These are phyloP conservation scores for Colletotrichum sp. DNA, from an alignment of 2,329 filamentous ascomycete genomes.

Conservation along the genomic window DNA sequence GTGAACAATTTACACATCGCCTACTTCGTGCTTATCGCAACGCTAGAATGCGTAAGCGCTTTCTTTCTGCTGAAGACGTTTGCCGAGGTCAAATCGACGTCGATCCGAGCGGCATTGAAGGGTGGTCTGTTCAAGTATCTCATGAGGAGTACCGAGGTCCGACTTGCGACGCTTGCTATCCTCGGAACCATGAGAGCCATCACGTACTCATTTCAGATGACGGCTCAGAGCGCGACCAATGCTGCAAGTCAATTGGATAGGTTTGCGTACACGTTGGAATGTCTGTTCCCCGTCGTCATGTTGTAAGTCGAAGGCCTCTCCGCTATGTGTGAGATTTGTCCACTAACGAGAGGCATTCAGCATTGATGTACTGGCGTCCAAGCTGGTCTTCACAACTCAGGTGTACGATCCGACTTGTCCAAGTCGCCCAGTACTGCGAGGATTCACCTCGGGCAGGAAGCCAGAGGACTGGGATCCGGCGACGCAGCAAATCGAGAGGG, in stretches of 20 bases:
- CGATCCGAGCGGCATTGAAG: slow-evolving; percentile 31
- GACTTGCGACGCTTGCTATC: slow-evolving; percentile 40
- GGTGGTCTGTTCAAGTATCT: slow-evolving; percentile 41
- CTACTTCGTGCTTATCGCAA: slow-evolving; percentile 46
- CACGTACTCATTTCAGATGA: slow-evolving; percentile 44
- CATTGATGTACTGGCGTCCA: slow-evolving; percentile 39
- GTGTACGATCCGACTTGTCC: background rate
- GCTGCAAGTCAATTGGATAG: slow-evolving; percentile 42
- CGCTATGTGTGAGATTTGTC: fast-evolving
- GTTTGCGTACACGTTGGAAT: slow-evolving; percentile 46
- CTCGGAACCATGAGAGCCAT: slow-evolving; percentile 43
- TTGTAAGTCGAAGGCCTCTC: slow-evolving; percentile 30
- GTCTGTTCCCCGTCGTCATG: slow-evolving; percentile 45
- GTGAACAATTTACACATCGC: slow-evolving; percentile 45
- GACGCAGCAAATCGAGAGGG: background rate
- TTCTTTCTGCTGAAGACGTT: slow-evolving; percentile 44
- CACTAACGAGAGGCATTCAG: background rate
- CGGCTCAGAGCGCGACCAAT: slow-evolving; percentile 39
- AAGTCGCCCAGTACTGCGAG: background rate
- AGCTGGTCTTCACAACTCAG: slow-evolving; percentile 27
- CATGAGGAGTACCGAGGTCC: slow-evolving; percentile 44
- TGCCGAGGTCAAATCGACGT: slow-evolving; percentile 32
- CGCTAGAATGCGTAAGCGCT: slow-evolving; percentile 43
- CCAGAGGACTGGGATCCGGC: background rate
- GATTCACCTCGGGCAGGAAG: background rate